These are phyloP conservation scores for Corylus avellana DNA, from an alignment of 306 rosid species.

Conservation along the genomic window DNA sequence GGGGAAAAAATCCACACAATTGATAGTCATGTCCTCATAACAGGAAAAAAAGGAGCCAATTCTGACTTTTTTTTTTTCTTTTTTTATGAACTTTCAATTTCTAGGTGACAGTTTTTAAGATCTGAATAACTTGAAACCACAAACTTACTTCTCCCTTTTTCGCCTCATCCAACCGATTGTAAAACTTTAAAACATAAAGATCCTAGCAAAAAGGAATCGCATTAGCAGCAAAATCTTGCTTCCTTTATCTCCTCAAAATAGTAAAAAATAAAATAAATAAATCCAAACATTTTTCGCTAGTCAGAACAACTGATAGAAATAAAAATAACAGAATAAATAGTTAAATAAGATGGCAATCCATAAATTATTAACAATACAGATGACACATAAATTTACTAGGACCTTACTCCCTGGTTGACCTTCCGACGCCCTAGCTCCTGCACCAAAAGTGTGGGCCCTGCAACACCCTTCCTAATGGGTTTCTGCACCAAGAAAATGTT, in stretches of 20 bases:
- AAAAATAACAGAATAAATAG: neutral
- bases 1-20: slow-evolving; percentile 22
- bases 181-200: slow-evolving; percentile 68
- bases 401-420: slow-evolving; percentile 61
- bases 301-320: neutral
- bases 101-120: neutral
- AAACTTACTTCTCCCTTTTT: slow-evolving; percentile 90
- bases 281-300: neutral
- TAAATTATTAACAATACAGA: slow-evolving; percentile 16
- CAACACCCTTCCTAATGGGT: slow-evolving; percentile 84
- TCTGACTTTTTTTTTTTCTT: neutral
- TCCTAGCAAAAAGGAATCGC: slow-evolving; percentile 47
- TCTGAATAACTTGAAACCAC: slow-evolving; percentile 6
- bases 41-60: neutral
- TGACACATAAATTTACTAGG: slow-evolving; percentile 5
- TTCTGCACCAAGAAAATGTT: slow-evolving; percentile 44
- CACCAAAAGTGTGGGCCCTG: slow-evolving; percentile 85
- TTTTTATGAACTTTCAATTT: neutral
- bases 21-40: slow-evolving; percentile 9
- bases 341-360: neutral
- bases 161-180: slow-evolving; percentile 72
- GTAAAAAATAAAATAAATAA: neutral
- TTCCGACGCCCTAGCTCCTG: slow-evolving; percentile 71
- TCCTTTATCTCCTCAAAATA: slow-evolving; percentile 17
- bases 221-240: slow-evolving; percentile 29